Evolutionary conservation across 208 protist genomes (phyloP).

Genomic region (Acanthamoeba castellanii): DNA sequence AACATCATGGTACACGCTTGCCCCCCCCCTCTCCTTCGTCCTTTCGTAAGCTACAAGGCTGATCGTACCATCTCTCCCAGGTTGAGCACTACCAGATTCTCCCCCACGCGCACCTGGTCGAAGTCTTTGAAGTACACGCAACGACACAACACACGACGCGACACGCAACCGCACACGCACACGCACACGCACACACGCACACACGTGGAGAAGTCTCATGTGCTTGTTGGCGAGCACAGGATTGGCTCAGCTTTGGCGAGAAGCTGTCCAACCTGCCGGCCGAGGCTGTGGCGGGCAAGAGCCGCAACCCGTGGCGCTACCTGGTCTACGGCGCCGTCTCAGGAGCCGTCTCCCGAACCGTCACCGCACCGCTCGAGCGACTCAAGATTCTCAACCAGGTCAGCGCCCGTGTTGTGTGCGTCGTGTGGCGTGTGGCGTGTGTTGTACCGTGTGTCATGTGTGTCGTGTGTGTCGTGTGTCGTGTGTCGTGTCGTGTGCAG

Average conservation of each 20-base stretch:
- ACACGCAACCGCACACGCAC: background rate
- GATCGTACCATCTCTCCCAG: background rate
- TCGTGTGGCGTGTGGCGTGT: background rate
- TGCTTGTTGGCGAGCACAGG: background rate
- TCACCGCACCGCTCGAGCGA: conserved; percentile 94
- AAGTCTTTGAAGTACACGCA: conserved; percentile 22
- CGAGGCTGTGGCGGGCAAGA: background rate
- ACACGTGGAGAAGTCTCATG: background rate
- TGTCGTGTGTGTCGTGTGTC: background rate
- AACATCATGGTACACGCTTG: background rate
- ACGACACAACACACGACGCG: background rate
- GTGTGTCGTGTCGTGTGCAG: background rate
- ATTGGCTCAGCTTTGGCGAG: conserved; percentile 54
- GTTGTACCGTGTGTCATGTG: background rate
- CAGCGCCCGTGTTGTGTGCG: background rate
- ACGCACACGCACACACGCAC: background rate
- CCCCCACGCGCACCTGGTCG: background rate
- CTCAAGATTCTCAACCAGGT: conserved; percentile 78
- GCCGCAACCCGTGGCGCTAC: conserved; percentile 77
- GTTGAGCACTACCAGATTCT: conserved; percentile 29
- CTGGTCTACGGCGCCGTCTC: conserved; percentile 94
- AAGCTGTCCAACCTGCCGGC: conserved; percentile 37
- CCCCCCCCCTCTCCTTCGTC: background rate
- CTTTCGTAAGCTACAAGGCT: background rate
- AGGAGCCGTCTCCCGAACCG: conserved; percentile 94